These are phyloP conservation scores for Penicillium antarcticum DNA, from an alignment of 495 filamentous ascomycete genomes.

Conservation along the genomic window DNA sequence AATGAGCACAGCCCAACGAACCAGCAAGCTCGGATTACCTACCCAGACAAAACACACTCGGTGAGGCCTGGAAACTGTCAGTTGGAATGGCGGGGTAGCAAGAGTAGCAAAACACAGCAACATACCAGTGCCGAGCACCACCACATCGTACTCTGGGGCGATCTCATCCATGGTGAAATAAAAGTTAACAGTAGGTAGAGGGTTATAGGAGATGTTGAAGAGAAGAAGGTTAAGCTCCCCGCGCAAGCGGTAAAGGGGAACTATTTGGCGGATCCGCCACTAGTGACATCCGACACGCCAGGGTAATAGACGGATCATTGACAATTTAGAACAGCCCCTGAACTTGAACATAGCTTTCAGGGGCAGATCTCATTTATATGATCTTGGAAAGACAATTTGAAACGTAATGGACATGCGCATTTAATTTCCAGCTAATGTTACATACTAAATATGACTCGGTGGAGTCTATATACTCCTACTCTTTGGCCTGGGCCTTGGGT, in stretches of 20 bases:
- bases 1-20: not conserved
- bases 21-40: constrained; percentile 23
- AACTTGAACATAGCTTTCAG: not conserved
- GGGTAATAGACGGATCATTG: not conserved
- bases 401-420: constrained; percentile 3
- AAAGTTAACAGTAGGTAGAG: constrained; percentile 1
- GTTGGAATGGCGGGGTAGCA: constrained; percentile 38
- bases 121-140: constrained; percentile 94
- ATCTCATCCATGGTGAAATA: constrained; percentile 82
- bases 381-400: not conserved
- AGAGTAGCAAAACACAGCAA: constrained; percentile 10
- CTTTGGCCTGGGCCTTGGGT: too few species aligned
- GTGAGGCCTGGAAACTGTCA: constrained; percentile 71
- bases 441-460: not conserved
- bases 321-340: constrained; percentile 1
- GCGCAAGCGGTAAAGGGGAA: constrained; percentile 29
- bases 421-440: constrained; percentile 7
- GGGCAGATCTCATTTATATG: not conserved
- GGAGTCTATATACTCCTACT: too few species aligned
- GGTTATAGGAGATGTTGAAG: constrained; percentile 7
- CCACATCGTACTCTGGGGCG: constrained; percentile 93
- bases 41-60: constrained; percentile 98
- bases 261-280: constrained; percentile 31
- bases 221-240: constrained; percentile 23
- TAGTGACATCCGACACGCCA: constrained; percentile 22